Percentiles rank a stretch among this genome's conserved stretches.
Conservation (phyloP, 164 flowering plant species). For the Saururus chinensis region DNA sequence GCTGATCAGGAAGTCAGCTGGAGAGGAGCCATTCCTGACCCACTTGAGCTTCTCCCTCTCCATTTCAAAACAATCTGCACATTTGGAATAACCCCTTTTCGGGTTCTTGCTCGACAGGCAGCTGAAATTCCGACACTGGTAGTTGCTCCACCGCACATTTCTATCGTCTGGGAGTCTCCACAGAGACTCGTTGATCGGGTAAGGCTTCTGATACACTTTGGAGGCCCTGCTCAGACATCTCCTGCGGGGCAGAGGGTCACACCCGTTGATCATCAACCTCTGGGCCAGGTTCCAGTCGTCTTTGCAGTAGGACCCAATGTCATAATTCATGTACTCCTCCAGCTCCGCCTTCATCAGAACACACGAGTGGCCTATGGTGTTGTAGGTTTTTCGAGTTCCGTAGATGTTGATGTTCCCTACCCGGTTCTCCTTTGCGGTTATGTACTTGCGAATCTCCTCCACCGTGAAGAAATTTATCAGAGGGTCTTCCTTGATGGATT, state of each 20-base stretch:
- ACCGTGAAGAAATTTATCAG: constrained; percentile 55
- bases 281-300: constrained; percentile 87
- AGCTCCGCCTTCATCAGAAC: constrained; percentile 63
- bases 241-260: constrained; percentile 85
- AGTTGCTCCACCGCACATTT: constrained; percentile 75
- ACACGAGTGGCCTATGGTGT: constrained; percentile 82
- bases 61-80: constrained; percentile 85
- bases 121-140: constrained; percentile 60
- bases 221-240: constrained; percentile 81
- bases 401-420: constrained; percentile 52
- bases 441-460: constrained; percentile 84
- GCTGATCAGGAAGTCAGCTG: constrained; percentile 41
- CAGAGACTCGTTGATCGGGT: constrained; percentile 64
- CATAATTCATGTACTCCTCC: constrained; percentile 88
- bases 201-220: constrained; percentile 64
- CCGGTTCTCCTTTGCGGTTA: constrained; percentile 66
- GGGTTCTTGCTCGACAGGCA: constrained; percentile 60
- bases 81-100: constrained; percentile 59
- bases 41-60: constrained; percentile 77
- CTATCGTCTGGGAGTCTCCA: constrained; percentile 72
- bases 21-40: constrained; percentile 46
- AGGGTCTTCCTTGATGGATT: constrained; percentile 43
- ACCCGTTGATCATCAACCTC: constrained; percentile 78
- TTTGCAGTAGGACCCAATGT: constrained; percentile 79
- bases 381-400: constrained; percentile 43